Evolutionary conservation across 2,329 filamentous ascomycete genomes (phyloP), one percentile per base, ranked within the genome.

Genomic region (Rutstroemia sp.): DNA sequence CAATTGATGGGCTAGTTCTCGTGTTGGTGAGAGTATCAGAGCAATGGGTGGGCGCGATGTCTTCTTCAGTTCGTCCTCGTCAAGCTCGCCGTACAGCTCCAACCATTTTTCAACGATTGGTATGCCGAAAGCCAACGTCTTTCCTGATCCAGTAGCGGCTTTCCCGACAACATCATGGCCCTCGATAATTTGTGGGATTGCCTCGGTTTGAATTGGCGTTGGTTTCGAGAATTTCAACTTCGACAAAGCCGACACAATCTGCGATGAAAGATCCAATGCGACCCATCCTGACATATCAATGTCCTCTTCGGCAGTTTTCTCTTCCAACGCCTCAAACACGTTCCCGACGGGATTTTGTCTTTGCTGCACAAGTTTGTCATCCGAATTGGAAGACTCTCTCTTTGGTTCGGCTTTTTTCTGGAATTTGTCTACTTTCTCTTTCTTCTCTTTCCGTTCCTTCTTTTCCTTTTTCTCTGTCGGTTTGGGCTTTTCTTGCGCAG

Each of bases 131-230:
- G 94, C 92, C 46, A 99, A 76, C 0, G 94, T 99, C 74, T 99
- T 99, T 65, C 94, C 94, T 14, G 94, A 97, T 62, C 94, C 94
- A 0, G 94, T 99, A 10, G 92, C 87, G 2, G 94, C 94, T 74
- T 99, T 99, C 44, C 94, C 94, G 61, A 99, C 88, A 16, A 97
- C 87, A 71, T 99, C 92, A 69, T 89, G 88, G 0, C 92, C 92
- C 5, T 83, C 81, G 19, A 92, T 70, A 47, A 96, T 88, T 53
- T 88, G 81, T 0, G 94, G 92, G 64, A 99, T 95, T 1, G 89
- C 78, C 37, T 83, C 78, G 19, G 78, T 73, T 70, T 99, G 94
- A 57, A 99, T 96, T 0, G 80, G 73, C 0, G 92, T 96, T 0
- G 94, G 94, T 58, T 82, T 85, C 4, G 79, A 69, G 69, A 97